A percentile compares a stretch with the other conserved stretches of the same genome.
phyloP scores from a whole-genome alignment of 768 basidiomycete genomes.

The Boletus rubescentipes region DNA sequence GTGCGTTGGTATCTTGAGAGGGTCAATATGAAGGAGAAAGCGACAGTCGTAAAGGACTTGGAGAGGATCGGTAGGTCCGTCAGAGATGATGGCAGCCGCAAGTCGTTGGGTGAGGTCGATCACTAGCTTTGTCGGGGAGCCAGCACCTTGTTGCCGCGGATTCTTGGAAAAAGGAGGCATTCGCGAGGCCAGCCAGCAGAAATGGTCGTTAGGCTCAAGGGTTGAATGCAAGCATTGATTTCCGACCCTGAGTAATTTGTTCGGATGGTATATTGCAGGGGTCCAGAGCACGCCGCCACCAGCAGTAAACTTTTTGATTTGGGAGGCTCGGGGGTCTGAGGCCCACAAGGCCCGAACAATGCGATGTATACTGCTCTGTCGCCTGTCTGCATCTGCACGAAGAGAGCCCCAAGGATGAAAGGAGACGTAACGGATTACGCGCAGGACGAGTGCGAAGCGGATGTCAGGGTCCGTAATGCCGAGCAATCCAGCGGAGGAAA shows the following conservation, averaged over 20 bases:
- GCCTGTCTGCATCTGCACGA: constrained; percentile 59
- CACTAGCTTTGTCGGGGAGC: constrained; percentile 28
- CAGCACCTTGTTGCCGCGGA: constrained; percentile 26
- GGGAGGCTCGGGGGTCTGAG: constrained; percentile 25
- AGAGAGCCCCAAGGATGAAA: constrained; percentile 75
- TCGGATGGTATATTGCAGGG: constrained; percentile 42
- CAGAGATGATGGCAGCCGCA: constrained; percentile 14
- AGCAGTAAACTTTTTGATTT: constrained; percentile 42
- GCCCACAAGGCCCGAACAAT: constrained; percentile 53
- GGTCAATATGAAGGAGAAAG: constrained; percentile 52
- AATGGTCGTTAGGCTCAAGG: constrained; percentile 20
- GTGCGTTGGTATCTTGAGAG: constrained; percentile 41
- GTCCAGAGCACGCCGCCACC: constrained; percentile 68
- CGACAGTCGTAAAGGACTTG: constrained; percentile 64
- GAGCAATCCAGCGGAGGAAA: constrained; percentile 38
- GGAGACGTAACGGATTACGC: constrained; percentile 68
- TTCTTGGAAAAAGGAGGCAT: constrained; percentile 44
- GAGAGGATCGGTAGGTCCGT: constrained; percentile 10
- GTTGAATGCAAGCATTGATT: constrained; percentile 13
- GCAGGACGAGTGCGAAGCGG: constrained; percentile 45
- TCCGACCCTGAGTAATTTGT: constrained; percentile 19
- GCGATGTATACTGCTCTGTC: constrained; percentile 41
- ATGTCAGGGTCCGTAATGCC: constrained; percentile 35
- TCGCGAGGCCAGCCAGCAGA: constrained; percentile 66
- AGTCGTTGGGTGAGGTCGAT: constrained; percentile 44